Evolutionary conservation across 345 rosid genomes (phyloP), one percentile per base, ranked within the genome.

Genomic region (Citropsis articulata): DNA sequence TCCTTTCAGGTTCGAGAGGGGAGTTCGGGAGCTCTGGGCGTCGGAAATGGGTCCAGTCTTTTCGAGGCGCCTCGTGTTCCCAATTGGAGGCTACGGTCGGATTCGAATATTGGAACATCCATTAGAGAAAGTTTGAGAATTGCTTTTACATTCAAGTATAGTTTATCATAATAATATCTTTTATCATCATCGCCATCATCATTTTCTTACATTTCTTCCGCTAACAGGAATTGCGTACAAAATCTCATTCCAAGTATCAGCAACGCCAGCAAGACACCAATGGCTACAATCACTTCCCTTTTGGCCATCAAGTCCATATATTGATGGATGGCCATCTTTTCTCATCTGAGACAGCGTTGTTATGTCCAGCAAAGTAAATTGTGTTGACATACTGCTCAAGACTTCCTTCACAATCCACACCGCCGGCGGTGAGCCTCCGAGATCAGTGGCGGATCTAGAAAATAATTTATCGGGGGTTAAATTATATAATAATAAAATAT

Each of bases 251-350:
- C 87, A 85, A 36, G 88, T 80, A 82, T 85, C 85, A 18, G 88
- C 85, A 42, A 85, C 88, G 3, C 88, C 90, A 5, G 84, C 78
- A 30, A 88, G 84, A 30, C 90, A 88, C 90, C 90, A 88, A 64
- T 88, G 90, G 55, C 83, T 81, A 48, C 90, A 88, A 50, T 88
- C 90, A 14, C 79, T 84, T 62, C 86, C 87, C 35, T 7, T 56
- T 5, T 31, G 21, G 1, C 75, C 83, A 10, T 31, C 38, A 7
- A 13, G 27, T 25, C 87, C 85, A n/a, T 84, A 84, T 0, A 38
- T 14, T 0, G 90, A 82, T 0, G 87, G 90, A 33, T 88, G 90
- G 0, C 87, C 89, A 25, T 88, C 90, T 71, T 84, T 86, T 74
- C 90, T 77, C 19, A 88, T 72, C 67, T 88, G 87, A 0, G 90